Base-by-base conservation (phyloP, 2,329 filamentous ascomycete genomes). In the Diaporthe vexans region DNA sequence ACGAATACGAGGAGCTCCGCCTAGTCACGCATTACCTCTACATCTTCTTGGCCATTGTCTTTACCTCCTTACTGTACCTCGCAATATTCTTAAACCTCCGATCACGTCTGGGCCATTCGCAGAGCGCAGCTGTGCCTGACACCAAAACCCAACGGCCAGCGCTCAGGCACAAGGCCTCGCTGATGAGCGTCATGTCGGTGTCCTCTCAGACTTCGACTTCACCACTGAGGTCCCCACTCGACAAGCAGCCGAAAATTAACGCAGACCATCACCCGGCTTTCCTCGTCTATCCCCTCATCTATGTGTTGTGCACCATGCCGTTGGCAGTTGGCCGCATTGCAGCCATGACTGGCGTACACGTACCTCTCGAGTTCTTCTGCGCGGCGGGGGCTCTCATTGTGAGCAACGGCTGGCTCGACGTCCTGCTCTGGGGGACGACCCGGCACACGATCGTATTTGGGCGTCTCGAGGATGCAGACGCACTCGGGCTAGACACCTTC, bases 1-100 rank as follows among this genome's bases (percentile, higher is more conserved):
- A 86, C 21, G 80, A 85, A 24, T 89, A 88, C 75, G 84, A 87
- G 61, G 79, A 80, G 19, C 83, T 91, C 43, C 89, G 91, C 59
- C 84, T 93, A 1, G 86, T 86, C 80, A 85, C 89, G 1, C 91
- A 93, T 78, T 93, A 92, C 78, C 81, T 92, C 69, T 93, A 89
- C 86, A 90, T 92, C 73, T 91, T 86, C 74, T 77, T 85, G n/a
- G 78, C 81, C 11, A 79, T 86, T 6, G 76, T 79, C 29, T 21
- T 82, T 10, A 84, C 84, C 0, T 81, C 80, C 63, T 56, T 80
- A 4, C 75, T 85, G 3, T 86, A 86, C 77, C 78, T 78, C 0
- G 78, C 83, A 35, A 81, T 85, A 46, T 84, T 83, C 77, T 72
- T 83, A 13, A 81, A 76, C 9, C 79, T 86, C 0, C 81, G 80